phyloP scores from a whole-genome alignment of 371 early-diverging fungal genomes.

The Saksenaea oblongispora region DNA sequence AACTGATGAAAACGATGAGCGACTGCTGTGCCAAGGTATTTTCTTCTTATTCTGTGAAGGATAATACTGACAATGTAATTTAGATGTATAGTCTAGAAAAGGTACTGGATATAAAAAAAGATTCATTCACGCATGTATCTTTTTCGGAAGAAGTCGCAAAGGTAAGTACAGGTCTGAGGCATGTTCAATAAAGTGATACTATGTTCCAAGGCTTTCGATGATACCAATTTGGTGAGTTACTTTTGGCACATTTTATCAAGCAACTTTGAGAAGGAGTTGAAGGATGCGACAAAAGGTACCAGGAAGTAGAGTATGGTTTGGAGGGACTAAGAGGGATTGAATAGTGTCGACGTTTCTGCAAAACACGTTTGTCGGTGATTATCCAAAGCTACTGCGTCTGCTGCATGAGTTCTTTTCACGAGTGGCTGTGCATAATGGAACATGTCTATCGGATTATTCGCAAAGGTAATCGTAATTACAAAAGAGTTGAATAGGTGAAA shows the following conservation, averaged over 20 bases:
- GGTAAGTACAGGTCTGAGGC: conserved; percentile 10
- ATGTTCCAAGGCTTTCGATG: conserved; percentile 33
- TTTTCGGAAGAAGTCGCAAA: conserved; percentile 63
- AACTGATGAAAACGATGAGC: conserved; percentile 72
- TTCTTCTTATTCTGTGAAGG: background rate
- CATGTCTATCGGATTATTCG: conserved; percentile 48
- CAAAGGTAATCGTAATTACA: conserved; percentile 41
- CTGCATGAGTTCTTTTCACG: conserved; percentile 77
- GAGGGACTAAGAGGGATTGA: background rate
- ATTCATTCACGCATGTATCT: conserved; percentile 64
- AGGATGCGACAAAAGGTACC: conserved; percentile 44
- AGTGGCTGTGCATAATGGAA: conserved; percentile 63
- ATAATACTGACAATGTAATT: background rate
- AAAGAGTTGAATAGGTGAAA: background rate
- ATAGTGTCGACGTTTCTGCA: conserved; percentile 66
- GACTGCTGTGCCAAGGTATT: conserved; percentile 67
- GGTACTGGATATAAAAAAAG: conserved; percentile 70
- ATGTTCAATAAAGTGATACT: background rate
- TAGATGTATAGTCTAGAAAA: conserved; percentile 73
- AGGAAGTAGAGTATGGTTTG: background rate
- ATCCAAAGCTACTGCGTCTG: conserved; percentile 73
- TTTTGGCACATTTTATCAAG: conserved; percentile 51
- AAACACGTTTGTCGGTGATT: conserved; percentile 73
- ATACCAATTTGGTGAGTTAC: conserved; percentile 43
- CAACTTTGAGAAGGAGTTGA: conserved; percentile 51